phyloP scores from a whole-genome alignment of 2,329 filamentous ascomycete genomes.

The Coniochaeta sp. region DNA sequence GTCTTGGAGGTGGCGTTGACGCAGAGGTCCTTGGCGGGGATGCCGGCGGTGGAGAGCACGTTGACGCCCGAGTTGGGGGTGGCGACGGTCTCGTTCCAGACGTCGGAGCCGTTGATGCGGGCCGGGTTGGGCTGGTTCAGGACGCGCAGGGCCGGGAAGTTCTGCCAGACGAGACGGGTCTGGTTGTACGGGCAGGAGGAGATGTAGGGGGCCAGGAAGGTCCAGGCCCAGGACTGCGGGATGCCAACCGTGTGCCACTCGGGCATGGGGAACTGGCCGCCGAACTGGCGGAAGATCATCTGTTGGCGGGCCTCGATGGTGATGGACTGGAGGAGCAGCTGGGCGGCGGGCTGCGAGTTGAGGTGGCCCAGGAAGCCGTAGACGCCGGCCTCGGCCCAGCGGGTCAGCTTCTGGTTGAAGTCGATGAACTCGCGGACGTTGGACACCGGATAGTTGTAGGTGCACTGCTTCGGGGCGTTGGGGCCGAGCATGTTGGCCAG shows the following conservation, averaged over 20 bases:
- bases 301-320: constrained; percentile 76
- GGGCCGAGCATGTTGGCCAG: constrained; percentile 70
- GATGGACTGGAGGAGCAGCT: constrained; percentile 68
- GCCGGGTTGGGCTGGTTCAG: constrained; percentile 72
- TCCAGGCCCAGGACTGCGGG: constrained; percentile 81
- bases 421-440: constrained; percentile 73
- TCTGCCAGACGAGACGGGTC: constrained; percentile 75
- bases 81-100: constrained; percentile 55
- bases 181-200: constrained; percentile 64
- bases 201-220: constrained; percentile 73
- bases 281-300: constrained; percentile 76
- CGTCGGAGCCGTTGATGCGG: constrained; percentile 54
- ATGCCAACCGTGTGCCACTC: constrained; percentile 76
- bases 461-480: constrained; percentile 64
- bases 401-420: constrained; percentile 80
- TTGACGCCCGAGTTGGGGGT: constrained; percentile 32
- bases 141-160: constrained; percentile 66
- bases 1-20: constrained; percentile 39
- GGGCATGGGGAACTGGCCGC: constrained; percentile 72
- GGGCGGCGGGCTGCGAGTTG: constrained; percentile 65
- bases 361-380: constrained; percentile 76
- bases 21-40: constrained; percentile 42
- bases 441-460: constrained; percentile 72
- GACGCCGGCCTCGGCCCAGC: constrained; percentile 71
- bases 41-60: constrained; percentile 40